Conservation (phyloP, 2,329 filamentous ascomycete genomes). For the Sporothrix pseudoabietina region DNA sequence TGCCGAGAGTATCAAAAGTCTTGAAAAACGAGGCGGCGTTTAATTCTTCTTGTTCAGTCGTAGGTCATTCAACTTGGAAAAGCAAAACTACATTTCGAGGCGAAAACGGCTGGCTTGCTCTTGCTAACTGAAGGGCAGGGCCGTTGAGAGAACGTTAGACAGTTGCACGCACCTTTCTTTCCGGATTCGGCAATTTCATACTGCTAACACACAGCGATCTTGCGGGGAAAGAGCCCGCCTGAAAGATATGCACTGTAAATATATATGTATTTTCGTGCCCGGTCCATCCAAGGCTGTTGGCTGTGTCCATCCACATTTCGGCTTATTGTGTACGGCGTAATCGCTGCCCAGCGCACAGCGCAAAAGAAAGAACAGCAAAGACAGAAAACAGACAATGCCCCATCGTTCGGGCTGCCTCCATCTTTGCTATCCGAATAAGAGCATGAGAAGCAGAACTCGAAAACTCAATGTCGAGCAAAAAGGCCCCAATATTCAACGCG, state of each 20-base stretch:
- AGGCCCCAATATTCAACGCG: neutral
- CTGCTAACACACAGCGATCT: constrained; percentile 3
- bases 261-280: neutral
- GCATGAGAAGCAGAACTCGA: neutral
- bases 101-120: no score
- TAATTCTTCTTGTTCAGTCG: neutral
- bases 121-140: neutral
- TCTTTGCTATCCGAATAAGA: neutral
- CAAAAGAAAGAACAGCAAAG: neutral
- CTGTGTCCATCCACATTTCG: constrained; percentile 3
- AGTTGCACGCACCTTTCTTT: constrained; percentile 24
- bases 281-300: neutral
- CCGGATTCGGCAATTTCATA: constrained; percentile 20
- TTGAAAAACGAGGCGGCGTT: neutral
- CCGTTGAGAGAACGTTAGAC: neutral
- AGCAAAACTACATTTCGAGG: no score
- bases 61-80: neutral
- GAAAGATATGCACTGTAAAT: neutral
- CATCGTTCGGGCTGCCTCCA: neutral
- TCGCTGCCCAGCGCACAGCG: neutral
- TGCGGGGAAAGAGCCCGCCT: constrained; percentile 4
- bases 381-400: neutral
- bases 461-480: neutral
- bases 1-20: neutral
- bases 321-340: neutral